phyloP scores from a whole-genome alignment of 306 rosid species.

The Quercus engelmannii region DNA sequence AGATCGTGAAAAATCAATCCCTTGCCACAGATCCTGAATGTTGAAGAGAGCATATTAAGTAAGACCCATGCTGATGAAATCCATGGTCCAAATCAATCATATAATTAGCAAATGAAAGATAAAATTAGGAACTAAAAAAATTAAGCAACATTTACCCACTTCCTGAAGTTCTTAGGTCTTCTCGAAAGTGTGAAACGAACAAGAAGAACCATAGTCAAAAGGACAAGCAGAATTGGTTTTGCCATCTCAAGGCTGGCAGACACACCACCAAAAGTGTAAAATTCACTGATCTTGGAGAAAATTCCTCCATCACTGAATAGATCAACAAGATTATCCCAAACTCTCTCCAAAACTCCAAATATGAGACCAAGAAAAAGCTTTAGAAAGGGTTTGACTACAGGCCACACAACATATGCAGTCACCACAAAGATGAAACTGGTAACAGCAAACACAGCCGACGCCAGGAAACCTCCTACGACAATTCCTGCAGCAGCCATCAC shows the following conservation, averaged over 20 bases:
- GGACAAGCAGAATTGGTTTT: constrained; percentile 57
- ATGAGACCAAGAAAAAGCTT: constrained; percentile 52
- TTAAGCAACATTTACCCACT: constrained; percentile 68
- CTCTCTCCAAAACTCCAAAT: constrained; percentile 63
- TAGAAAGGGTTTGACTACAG: constrained; percentile 68
- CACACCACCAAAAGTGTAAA: constrained; percentile 72
- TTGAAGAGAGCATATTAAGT: constrained; percentile 27
- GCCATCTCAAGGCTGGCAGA: constrained; percentile 61
- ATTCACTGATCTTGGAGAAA: constrained; percentile 52
- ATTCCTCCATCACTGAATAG: constrained; percentile 62
- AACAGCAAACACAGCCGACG: constrained; percentile 77
- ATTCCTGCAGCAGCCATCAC: constrained; percentile 63
- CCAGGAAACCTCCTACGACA: constrained; percentile 77
- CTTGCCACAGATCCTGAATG: constrained; percentile 95
- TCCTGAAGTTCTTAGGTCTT: constrained; percentile 95
- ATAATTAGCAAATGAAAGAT: constrained; percentile 2
- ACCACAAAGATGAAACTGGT: constrained; percentile 67
- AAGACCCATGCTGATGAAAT: constrained; percentile 22
- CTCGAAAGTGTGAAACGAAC: constrained; percentile 95
- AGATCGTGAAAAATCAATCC: constrained; percentile 95
- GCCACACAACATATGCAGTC: constrained; percentile 67
- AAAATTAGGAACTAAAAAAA: constrained; percentile 14
- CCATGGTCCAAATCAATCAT: constrained; percentile 18
- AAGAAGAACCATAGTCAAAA: constrained; percentile 91
- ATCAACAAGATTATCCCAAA: constrained; percentile 66